Base-by-base conservation (phyloP, 2,329 filamentous ascomycete genomes). In the Pseudocercospora macadamiae region DNA sequence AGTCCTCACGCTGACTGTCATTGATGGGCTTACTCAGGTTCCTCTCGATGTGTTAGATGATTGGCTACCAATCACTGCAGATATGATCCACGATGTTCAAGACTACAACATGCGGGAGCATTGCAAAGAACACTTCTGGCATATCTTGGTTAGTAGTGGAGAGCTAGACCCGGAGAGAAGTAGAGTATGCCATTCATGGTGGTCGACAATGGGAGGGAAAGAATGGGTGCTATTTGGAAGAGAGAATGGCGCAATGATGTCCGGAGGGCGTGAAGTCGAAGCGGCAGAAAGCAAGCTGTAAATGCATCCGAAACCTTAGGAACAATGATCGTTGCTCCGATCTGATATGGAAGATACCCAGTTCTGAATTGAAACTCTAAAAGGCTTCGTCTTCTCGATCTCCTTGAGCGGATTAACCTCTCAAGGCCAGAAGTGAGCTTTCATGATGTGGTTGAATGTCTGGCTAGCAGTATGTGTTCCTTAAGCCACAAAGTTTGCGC, bases 111-210 rank as follows among this genome's bases (percentile, higher is more conserved):
- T 93, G 79, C 82, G 86, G 42, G 82, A 86, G 47, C 77, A 80
- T 2, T 90, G 87, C 34, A 86, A 87, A 70, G 82, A 86, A 63
- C 80, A 91, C 51, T 89, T 96, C 73, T 92, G 90, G 87, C 87
- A 95, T 58, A 83, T 91, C 2, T 76, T 96, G 8, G 87, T 87
- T 37, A 87, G 49, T 16, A 83, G 62, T 66, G 91, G 91, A 3
- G 91, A 96, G 76, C 89, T 96, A 86, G 92, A 96, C 74, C 88
- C 96, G 21, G 90, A 96, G 71, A 83, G 91, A 60, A 88, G 90
- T 5, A 85, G 88, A 37, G 82, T 89, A 28, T 91, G 89, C 49
- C 89, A 96, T 16, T 85, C 86, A 2, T 97, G 93, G 93, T 96
- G 93, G 93, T 89, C 86, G 76, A 76, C 85, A 72, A 73, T 83